Evolutionary conservation across 495 filamentous ascomycete genomes (phyloP).

Genomic region (Usnea hakonensis): DNA sequence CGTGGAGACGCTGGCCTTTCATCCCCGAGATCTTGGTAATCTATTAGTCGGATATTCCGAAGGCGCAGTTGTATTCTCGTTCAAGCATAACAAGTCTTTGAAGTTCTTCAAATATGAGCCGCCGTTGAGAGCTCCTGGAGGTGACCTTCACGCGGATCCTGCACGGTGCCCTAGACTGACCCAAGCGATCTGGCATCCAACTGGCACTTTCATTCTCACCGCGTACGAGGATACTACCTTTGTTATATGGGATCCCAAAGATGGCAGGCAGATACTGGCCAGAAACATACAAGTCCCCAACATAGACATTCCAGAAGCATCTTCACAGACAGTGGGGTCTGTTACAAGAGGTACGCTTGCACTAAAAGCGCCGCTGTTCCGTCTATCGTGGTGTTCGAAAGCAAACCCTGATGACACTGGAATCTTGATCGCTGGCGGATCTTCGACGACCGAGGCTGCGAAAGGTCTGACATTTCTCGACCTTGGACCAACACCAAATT

Average conservation of each 20-base stretch:
- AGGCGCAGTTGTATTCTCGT: conserved; percentile 81
- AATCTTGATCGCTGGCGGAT: conserved; percentile 77
- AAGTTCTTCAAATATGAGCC: conserved; percentile 79
- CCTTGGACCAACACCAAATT: conserved; percentile 79
- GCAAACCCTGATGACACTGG: conserved; percentile 88
- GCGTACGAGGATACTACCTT: conserved; percentile 84
- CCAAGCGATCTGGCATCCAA: conserved; percentile 88
- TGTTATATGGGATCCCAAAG: conserved; percentile 91
- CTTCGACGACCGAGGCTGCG: conserved; percentile 49
- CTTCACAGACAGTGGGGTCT: conserved; percentile 36
- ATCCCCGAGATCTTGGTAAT: conserved; percentile 88
- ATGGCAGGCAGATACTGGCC: conserved; percentile 77
- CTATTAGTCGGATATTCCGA: conserved; percentile 80
- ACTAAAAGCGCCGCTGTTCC: conserved; percentile 62
- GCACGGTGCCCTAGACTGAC: conserved; percentile 61
- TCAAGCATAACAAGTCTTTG: conserved; percentile 74
- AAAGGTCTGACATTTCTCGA: conserved; percentile 84
- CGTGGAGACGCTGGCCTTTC: conserved; percentile 70
- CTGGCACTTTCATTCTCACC: conserved; percentile 81
- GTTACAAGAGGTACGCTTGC: conserved; percentile 39
- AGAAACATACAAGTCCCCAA: conserved; percentile 66
- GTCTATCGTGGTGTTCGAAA: conserved; percentile 85
- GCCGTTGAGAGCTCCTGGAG: conserved; percentile 78
- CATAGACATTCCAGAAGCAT: conserved; percentile 53
- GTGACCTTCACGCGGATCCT: conserved; percentile 52